These are phyloP conservation scores for Luvunga scandens DNA, from an alignment of 345 rosid species.

Conservation along the genomic window DNA sequence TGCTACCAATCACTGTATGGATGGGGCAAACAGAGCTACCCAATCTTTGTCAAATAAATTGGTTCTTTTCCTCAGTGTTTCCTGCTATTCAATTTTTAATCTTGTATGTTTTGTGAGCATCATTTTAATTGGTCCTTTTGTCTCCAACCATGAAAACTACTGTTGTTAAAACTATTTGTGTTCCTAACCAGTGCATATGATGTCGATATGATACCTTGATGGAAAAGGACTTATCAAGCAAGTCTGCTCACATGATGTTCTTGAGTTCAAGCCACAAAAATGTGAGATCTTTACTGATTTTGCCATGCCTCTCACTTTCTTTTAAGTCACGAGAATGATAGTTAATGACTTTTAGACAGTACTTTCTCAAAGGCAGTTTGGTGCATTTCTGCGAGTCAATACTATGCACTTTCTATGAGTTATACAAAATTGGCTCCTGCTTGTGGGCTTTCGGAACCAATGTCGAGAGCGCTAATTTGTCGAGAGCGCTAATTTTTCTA, in stretches of 20 bases:
- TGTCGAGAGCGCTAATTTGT: background rate
- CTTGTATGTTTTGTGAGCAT: background rate
- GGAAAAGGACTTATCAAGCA: conserved; percentile 1
- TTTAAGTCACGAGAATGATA: background rate
- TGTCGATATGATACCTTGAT: conserved; percentile 1
- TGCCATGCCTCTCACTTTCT: background rate
- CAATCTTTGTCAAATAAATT: conserved; percentile 8
- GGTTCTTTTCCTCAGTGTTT: background rate
- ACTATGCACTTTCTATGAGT: too few relatives aligned
- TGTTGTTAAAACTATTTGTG: background rate
- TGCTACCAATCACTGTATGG: conserved; percentile 2
- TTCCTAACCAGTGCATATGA: background rate
- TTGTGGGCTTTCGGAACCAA: too few relatives aligned
- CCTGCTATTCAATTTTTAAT: background rate
- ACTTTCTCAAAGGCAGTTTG: background rate
- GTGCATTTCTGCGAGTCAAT: too few relatives aligned
- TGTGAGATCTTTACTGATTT: background rate
- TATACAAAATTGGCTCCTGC: background rate
- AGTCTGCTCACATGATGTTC: conserved; percentile 12
- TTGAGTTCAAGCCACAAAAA: conserved; percentile 5
- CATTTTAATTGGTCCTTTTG: background rate
- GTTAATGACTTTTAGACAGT: background rate
- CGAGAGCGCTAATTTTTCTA: background rate
- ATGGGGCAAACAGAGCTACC: conserved; percentile 4
- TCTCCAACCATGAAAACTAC: background rate